Conservation (phyloP, 1,284 basidiomycete species). For the Inonotus hispidus region DNA sequence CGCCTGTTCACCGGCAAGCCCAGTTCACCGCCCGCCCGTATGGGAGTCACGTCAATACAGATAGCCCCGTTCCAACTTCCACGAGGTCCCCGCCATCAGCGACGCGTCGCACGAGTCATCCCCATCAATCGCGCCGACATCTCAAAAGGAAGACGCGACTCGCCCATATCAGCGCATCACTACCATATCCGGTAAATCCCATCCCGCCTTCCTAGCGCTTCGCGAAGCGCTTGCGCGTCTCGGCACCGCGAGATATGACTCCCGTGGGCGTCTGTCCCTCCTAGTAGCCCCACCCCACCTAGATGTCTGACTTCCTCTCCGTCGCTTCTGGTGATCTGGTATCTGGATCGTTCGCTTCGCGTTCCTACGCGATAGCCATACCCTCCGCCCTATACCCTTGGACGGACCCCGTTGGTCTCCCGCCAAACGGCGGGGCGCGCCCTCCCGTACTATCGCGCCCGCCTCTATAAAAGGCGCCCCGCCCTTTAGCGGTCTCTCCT, state of each 20-base stretch:
- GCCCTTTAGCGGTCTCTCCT: neutral
- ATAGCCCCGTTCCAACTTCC: too few relatives aligned
- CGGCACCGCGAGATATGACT: constrained; percentile 1
- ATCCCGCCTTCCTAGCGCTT: neutral
- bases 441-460: neutral
- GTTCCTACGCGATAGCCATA: neutral
- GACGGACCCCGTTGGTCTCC: neutral
- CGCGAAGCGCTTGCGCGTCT: neutral
- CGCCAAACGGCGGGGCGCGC: neutral
- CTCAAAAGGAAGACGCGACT: neutral
- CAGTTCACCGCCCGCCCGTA: neutral
- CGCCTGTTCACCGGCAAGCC: too few relatives aligned
- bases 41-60: neutral
- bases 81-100: neutral
- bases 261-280: constrained; percentile 4
- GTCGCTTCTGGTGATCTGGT: neutral
- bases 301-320: neutral
- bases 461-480: neutral
- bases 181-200: neutral
- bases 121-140: neutral
- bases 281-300: neutral
- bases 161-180: neutral
- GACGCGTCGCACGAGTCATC: neutral
- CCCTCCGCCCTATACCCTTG: neutral
- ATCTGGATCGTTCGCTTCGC: neutral